These are phyloP conservation scores for Nitzschia putrida DNA, from an alignment of 108 stramenopile genomes.

Conservation along the genomic window DNA sequence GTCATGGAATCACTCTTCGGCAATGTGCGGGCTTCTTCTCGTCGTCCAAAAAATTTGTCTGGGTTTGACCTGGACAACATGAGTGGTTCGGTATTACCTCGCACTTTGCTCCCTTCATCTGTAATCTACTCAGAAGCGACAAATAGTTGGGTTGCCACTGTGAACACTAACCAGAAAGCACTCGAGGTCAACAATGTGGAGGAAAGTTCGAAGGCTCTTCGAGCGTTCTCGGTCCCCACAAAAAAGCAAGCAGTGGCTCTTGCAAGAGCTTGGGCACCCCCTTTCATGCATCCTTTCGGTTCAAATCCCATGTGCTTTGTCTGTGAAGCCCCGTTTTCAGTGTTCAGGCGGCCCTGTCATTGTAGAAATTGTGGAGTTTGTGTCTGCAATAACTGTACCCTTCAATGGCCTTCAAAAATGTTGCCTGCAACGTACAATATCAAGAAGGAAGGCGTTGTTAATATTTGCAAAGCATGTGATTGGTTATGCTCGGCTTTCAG, in stretches of 20 bases:
- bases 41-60: slow-evolving; percentile 7
- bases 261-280: slow-evolving; percentile 52
- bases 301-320: slow-evolving; percentile 45
- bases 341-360: slow-evolving; percentile 57
- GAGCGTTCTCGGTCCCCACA: slow-evolving; percentile 49
- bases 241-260: slow-evolving; percentile 48
- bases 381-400: slow-evolving; percentile 48
- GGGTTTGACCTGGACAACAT: slow-evolving; percentile 9
- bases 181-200: slow-evolving; percentile 48
- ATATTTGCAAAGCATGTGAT: slow-evolving; percentile 60
- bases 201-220: slow-evolving; percentile 44
- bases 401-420: slow-evolving; percentile 59
- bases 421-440: slow-evolving; percentile 66
- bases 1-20: slow-evolving; percentile 52
- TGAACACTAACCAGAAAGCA: slow-evolving; percentile 63
- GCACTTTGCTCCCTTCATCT: slow-evolving; percentile 71
- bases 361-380: slow-evolving; percentile 70
- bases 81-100: slow-evolving; percentile 34
- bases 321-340: slow-evolving; percentile 47
- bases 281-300: slow-evolving; percentile 50
- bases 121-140: slow-evolving; percentile 62
- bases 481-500: slow-evolving; percentile 58
- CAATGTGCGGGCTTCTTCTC: slow-evolving; percentile 16
- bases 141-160: slow-evolving; percentile 56
- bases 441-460: slow-evolving; percentile 45